Base-by-base conservation (phyloP, 768 basidiomycete species). In the Serendipita sp. region DNA sequence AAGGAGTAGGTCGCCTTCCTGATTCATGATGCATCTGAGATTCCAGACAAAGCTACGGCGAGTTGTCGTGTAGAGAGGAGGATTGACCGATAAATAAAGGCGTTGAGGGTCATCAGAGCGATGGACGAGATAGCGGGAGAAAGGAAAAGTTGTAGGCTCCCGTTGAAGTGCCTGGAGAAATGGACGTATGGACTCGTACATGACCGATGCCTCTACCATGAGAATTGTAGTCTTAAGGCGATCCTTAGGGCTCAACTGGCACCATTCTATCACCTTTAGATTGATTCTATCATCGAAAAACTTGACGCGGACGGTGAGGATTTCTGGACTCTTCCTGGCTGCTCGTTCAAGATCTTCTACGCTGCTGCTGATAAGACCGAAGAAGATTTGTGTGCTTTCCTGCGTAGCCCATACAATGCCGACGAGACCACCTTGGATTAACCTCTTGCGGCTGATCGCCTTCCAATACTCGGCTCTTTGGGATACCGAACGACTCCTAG, bases 111-210 rank as follows among this genome's bases (percentile, higher is more conserved):
- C 31, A 2, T 67, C 75, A 11, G 11, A n/a, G 11, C 28, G 4
- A 61, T 82, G 81, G 0, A 75, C 76, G 22, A 87, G 75, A 51
- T 81, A 79, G 7, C 69, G 69, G 0, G 75, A 68, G 68, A 86
- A 84, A 0, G 84, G 85, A 4, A 88, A 64, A 1, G 72, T 69
- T 48, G 79, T 77, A 0, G 86, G 83, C 61, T 82, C 84, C 20
- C 63, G 53, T 64, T 80, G 75, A 2, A 88, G 74, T 0, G 80
- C 77, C 63, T 84, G 77, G 16, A 88, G 74, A 72, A 88, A 88
- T 0, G 86, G 86, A 4, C 83, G 75, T 31, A 84, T 78, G 0
- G 82, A 75, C 64, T 85, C 85, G 64, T 79, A 86, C 79, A 88
- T 79, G 63, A 87, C 79, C 0, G 80, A 77, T 0, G 80, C 76